Conservation (phyloP, 148 eudicot genomes). For the Rhododendron ferrugineum region DNA sequence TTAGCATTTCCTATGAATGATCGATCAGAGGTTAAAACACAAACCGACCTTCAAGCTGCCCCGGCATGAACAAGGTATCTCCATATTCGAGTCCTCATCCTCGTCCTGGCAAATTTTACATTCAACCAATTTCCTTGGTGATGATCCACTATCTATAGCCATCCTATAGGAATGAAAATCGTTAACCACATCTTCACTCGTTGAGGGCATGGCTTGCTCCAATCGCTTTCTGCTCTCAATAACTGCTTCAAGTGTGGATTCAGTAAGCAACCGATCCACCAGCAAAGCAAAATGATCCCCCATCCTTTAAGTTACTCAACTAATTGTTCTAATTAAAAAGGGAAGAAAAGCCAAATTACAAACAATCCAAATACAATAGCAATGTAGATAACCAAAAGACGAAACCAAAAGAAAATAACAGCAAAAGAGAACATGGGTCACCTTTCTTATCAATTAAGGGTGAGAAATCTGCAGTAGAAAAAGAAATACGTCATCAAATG, state of each 20-base stretch:
- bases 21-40: not conserved
- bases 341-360: not conserved
- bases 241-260: conserved; percentile 30
- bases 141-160: conserved; percentile 37
- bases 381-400: not conserved
- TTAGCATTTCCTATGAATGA: not conserved
- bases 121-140: conserved; percentile 35
- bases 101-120: conserved; percentile 91
- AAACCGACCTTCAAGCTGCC: conserved; percentile 75
- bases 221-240: conserved; percentile 11
- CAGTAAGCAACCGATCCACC: conserved; percentile 27
- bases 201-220: conserved; percentile 16
- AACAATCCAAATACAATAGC: not conserved
- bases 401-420: not conserved
- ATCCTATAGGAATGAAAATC: conserved; percentile 33
- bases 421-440: not conserved
- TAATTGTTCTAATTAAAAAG: not conserved
- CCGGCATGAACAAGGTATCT: conserved; percentile 75
- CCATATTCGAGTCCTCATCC: conserved; percentile 70
- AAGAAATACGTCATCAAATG: not conserved
- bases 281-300: conserved; percentile 30
- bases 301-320: conserved; percentile 14
- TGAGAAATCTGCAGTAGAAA: not conserved
- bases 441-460: not conserved
- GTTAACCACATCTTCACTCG: conserved; percentile 8